A percentile compares a stretch with the other conserved stretches of the same genome.
Evolutionary conservation across 2,329 filamentous ascomycete species (phyloP).

Genomic region (Didymella arachidicola): DNA sequence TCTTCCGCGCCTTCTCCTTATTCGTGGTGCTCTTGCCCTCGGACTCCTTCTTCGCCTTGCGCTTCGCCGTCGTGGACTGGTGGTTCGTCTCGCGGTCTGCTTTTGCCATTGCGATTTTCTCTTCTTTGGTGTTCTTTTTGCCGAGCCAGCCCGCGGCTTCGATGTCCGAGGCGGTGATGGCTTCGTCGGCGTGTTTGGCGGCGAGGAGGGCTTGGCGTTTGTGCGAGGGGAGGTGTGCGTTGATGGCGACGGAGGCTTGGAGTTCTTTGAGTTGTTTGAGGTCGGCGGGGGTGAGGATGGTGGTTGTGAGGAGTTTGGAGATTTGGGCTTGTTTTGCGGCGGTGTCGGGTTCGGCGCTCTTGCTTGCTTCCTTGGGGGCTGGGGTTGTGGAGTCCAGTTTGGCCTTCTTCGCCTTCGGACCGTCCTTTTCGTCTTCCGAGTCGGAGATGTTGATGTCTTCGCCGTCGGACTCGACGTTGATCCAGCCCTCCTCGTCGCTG

Average conservation of each 20-base stretch:
- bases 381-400: conserved; percentile 58
- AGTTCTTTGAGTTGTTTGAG: conserved; percentile 94
- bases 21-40: conserved; percentile 97
- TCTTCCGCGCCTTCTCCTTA: conserved; percentile 93
- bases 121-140: conserved; percentile 87
- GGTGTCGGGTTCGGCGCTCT: conserved; percentile 49
- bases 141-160: conserved; percentile 80
- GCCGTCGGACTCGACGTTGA: conserved; percentile 83
- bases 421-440: conserved; percentile 71
- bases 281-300: conserved; percentile 94
- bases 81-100: conserved; percentile 85
- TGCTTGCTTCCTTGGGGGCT: conserved; percentile 46
- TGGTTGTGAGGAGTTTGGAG: conserved; percentile 82
- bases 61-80: conserved; percentile 82
- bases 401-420: conserved; percentile 66
- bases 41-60: conserved; percentile 84
- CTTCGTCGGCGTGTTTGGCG: conserved; percentile 79
- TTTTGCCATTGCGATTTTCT: conserved; percentile 81
- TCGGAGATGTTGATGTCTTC: conserved; percentile 77
- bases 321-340: conserved; percentile 35
- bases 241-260: conserved; percentile 74
- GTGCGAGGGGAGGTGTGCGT: conserved; percentile 63
- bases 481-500: conserved; percentile 84
- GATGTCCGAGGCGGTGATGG: conserved; percentile 88
- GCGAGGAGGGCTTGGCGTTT: conserved; percentile 51